These are phyloP conservation scores for Opeltia flavorubescens DNA, from an alignment of 495 filamentous ascomycete genomes.

Conservation along the genomic window DNA sequence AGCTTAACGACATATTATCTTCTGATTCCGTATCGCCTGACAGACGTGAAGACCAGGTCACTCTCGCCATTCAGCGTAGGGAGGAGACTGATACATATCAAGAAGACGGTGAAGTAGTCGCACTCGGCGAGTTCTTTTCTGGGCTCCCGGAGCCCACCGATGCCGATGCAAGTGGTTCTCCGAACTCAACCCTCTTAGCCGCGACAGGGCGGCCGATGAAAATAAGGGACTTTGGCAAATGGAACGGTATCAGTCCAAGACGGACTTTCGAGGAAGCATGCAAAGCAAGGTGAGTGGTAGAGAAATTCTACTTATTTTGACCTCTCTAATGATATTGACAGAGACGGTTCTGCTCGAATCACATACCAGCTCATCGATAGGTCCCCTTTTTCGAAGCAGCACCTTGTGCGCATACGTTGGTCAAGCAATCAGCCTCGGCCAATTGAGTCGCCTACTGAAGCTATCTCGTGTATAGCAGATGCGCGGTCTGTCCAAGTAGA, in stretches of 20 bases:
- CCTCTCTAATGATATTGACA: conserved; percentile 17
- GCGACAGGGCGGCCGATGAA: conserved; percentile 28
- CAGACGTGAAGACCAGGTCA: neutral
- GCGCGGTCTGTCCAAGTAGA: conserved; percentile 39
- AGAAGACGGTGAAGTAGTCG: neutral
- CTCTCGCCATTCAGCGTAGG: neutral
- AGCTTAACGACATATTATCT: conserved; percentile 3
- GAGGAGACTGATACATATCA: neutral
- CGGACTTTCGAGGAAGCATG: conserved; percentile 76
- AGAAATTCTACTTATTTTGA: too few relatives aligned
- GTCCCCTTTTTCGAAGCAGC: conserved; percentile 57
- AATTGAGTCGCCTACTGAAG: conserved; percentile 23
- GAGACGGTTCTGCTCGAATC: conserved; percentile 53
- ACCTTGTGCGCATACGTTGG: conserved; percentile 64
- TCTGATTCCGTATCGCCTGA: neutral
- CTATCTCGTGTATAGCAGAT: conserved; percentile 29
- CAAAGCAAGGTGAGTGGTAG: conserved; percentile 63
- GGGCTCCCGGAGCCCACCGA: conserved; percentile 5
- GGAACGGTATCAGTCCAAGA: conserved; percentile 53
- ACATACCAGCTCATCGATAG: conserved; percentile 53
- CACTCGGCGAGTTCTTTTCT: conserved; percentile 11
- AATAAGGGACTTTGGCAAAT: conserved; percentile 74
- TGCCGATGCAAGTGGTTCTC: neutral
- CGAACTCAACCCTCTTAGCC: conserved; percentile 1
- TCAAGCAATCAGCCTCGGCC: conserved; percentile 56